Percentiles rank a stretch among this genome's conserved stretches.
These are phyloP conservation scores for Cladophialophora psammophila DNA, from an alignment of 2,329 filamentous ascomycete species.

Conservation along the genomic window DNA sequence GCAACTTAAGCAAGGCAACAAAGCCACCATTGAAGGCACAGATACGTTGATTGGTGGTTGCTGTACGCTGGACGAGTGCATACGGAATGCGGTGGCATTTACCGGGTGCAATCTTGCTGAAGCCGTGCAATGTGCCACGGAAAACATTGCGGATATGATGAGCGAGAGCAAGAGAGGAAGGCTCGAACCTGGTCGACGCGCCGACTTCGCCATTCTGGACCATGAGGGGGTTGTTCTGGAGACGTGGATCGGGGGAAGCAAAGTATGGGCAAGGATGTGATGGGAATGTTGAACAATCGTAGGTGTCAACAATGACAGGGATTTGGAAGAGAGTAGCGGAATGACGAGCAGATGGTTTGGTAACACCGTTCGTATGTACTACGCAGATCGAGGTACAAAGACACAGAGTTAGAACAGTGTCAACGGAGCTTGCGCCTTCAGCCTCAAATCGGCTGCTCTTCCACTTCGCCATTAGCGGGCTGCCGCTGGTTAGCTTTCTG, in stretches of 20 bases:
- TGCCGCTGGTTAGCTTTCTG: slow-evolving; percentile 1
- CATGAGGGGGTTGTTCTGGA: slow-evolving; percentile 56
- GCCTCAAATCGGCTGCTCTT: neutral
- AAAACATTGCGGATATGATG: slow-evolving; percentile 61
- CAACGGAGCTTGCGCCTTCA: neutral
- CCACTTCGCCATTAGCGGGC: neutral
- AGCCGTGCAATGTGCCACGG: slow-evolving; percentile 58
- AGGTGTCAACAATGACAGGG: neutral
- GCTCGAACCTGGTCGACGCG: slow-evolving; percentile 54
- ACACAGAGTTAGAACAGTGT: neutral
- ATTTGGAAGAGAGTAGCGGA: neutral
- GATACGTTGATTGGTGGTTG: slow-evolving; percentile 63
- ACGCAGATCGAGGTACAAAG: slow-evolving; percentile 5
- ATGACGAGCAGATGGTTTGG: neutral
- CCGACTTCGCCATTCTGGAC: slow-evolving; percentile 59
- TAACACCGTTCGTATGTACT: neutral
- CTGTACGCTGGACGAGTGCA: slow-evolving; percentile 59
- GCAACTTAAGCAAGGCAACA: slow-evolving; percentile 58
- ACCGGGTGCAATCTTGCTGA: slow-evolving; percentile 56
- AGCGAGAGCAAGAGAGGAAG: slow-evolving; percentile 54
- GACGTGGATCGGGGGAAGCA: slow-evolving; percentile 60
- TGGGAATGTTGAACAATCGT: neutral
- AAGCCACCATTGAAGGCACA: slow-evolving; percentile 60
- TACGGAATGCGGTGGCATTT: slow-evolving; percentile 55
- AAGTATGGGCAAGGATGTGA: slow-evolving; percentile 46